phyloP scores from a whole-genome alignment of 495 filamentous ascomycete genomes.

The Lasiosphaeris hirsuta region DNA sequence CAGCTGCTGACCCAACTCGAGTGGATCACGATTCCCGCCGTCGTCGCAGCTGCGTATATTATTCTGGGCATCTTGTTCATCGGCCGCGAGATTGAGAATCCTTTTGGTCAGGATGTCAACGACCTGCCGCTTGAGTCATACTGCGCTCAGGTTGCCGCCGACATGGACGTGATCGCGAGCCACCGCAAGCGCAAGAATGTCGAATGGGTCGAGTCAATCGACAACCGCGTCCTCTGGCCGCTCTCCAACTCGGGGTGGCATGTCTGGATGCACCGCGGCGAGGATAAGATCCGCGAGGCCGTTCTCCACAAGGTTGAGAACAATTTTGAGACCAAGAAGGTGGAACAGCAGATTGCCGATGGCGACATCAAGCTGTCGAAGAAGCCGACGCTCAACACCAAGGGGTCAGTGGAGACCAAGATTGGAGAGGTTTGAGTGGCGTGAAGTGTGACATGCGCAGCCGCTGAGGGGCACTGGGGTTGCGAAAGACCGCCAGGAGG shows the following conservation, averaged over 20 bases:
- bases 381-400: too few relatives aligned
- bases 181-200: conserved; percentile 52
- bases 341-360: conserved; percentile 6
- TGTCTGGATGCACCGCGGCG: conserved; percentile 58
- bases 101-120: conserved; percentile 84
- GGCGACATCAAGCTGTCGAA: not conserved
- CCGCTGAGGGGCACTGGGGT: too few relatives aligned
- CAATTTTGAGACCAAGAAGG: conserved; percentile 31
- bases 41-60: conserved; percentile 76
- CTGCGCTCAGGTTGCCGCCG: conserved; percentile 65
- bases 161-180: conserved; percentile 70
- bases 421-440: too few relatives aligned
- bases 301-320: conserved; percentile 38
- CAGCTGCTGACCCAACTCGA: conserved; percentile 61
- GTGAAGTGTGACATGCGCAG: too few relatives aligned
- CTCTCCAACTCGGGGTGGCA: conserved; percentile 56
- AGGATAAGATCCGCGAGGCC: conserved; percentile 42
- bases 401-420: too few relatives aligned
- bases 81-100: conserved; percentile 84
- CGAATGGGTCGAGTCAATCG: conserved; percentile 54
- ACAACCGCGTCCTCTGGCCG: conserved; percentile 67
- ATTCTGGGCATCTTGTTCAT: conserved; percentile 86
- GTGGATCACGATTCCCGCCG: conserved; percentile 84
- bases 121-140: conserved; percentile 77
- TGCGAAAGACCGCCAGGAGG: too few relatives aligned